Percentiles rank a stretch among this genome's conserved stretches.
Conservation (phyloP, 176 grass and related monocot genomes). For the Oryza coarctata region DNA sequence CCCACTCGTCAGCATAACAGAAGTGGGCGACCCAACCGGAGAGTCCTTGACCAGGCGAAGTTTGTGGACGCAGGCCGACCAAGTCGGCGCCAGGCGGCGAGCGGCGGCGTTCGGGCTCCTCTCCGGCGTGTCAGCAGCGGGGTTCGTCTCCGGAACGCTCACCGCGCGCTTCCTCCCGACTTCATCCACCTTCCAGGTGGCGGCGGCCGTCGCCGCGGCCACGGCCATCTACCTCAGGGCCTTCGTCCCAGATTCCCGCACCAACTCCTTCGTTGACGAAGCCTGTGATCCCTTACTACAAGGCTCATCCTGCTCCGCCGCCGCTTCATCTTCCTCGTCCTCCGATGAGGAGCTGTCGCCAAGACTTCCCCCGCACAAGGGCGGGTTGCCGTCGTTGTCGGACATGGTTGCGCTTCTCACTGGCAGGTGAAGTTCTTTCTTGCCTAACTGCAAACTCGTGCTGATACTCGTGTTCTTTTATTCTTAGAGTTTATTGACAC, state of each 20-base stretch:
- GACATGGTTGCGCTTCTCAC: slow-evolving; percentile 71
- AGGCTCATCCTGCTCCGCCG: slow-evolving; percentile 22
- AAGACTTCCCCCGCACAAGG: slow-evolving; percentile 36
- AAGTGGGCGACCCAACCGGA: neutral
- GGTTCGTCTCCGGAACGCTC: slow-evolving; percentile 78
- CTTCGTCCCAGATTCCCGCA: slow-evolving; percentile 58
- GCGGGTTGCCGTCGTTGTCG: slow-evolving; percentile 48
- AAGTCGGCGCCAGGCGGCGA: slow-evolving; percentile 48
- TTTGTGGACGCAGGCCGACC: slow-evolving; percentile 63
- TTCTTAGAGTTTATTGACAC: neutral
- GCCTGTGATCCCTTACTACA: slow-evolving; percentile 49
- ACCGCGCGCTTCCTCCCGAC: slow-evolving; percentile 80
- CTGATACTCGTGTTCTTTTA: neutral
- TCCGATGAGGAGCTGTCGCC: slow-evolving; percentile 40
- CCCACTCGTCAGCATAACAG: neutral
- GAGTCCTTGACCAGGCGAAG: neutral
- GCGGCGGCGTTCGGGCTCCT: slow-evolving; percentile 66
- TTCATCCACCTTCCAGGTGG: slow-evolving; percentile 74
- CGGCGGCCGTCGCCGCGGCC: slow-evolving; percentile 44
- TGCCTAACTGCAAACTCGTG: neutral
- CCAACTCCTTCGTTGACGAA: slow-evolving; percentile 45
- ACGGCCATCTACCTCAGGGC: slow-evolving; percentile 62
- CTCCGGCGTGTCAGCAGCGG: slow-evolving; percentile 67
- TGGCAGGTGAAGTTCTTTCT: slow-evolving; percentile 46
- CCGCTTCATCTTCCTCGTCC: slow-evolving; percentile 33